Evolutionary conservation across 768 basidiomycete genomes (phyloP).

Genomic region (Tubosaeta sp.): DNA sequence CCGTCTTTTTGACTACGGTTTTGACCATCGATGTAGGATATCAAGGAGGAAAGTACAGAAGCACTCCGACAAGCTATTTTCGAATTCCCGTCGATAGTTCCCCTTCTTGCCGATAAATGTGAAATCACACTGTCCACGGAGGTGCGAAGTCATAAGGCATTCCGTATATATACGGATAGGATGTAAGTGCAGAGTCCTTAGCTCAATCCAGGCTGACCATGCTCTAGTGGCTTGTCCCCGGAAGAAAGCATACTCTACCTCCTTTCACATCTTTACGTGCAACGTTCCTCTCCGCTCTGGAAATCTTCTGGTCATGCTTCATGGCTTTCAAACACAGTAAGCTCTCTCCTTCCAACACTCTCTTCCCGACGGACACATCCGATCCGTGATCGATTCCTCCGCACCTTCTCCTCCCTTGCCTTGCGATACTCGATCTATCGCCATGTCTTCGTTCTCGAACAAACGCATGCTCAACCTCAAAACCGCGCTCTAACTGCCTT

Average conservation of each 20-base stretch:
- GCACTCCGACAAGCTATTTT: slow-evolving; percentile 72
- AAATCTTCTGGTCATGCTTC: slow-evolving; percentile 58
- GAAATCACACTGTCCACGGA: slow-evolving; percentile 60
- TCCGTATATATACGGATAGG: slow-evolving; percentile 66
- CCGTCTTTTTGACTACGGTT: not conserved
- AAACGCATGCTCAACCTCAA: slow-evolving; percentile 39
- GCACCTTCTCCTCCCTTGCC: slow-evolving; percentile 37
- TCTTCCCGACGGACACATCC: slow-evolving; percentile 31
- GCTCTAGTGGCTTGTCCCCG: slow-evolving; percentile 33
- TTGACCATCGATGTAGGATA: slow-evolving; percentile 37
- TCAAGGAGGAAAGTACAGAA: slow-evolving; percentile 50
- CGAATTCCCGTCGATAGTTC: slow-evolving; percentile 77
- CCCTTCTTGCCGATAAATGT: slow-evolving; percentile 81
- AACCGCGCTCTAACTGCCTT: slow-evolving; percentile 59
- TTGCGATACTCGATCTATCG: slow-evolving; percentile 59
- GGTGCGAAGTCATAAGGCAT: slow-evolving; percentile 56
- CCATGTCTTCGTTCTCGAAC: slow-evolving; percentile 73
- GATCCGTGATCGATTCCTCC: slow-evolving; percentile 28
- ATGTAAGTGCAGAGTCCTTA: slow-evolving; percentile 39
- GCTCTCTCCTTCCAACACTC: slow-evolving; percentile 30
- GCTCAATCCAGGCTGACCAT: slow-evolving; percentile 7
- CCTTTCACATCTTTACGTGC: slow-evolving; percentile 83
- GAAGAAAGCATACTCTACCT: slow-evolving; percentile 60
- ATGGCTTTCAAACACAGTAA: slow-evolving; percentile 69
- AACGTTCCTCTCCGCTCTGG: slow-evolving; percentile 76